Base-by-base conservation (phyloP, 345 rosid species). In the Arabis hirsuta region DNA sequence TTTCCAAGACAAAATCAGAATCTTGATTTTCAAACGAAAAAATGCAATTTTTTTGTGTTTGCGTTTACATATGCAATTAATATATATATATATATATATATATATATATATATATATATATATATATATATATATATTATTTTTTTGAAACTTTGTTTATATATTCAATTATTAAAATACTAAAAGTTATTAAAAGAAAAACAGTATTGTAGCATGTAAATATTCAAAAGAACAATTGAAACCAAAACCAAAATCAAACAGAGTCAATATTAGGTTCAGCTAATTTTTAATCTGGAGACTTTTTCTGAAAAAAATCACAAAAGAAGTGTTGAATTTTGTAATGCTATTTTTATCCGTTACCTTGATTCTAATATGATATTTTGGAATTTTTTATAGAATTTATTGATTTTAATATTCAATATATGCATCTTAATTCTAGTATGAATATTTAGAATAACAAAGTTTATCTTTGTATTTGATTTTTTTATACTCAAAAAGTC, bases 341-440 rank as follows among this genome's bases (percentile, higher is more conserved):
- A 38, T 55, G 39, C 44, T 46, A 22, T 43, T 13, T 62, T 55
- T 55, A 64, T 73, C 65, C 65, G 57, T 63, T 63, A 45, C 58
- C 12, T 12, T 32, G 20, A 62, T 53, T 72, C 29, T 26, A 8
- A 8, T 36, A 8, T 1, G 9, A 36, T 1, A 34, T 34, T 7
- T 34, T 34, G 9, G 4, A 29, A 5, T 0, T 32, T 32, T 32
- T 32, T 5, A 32, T 32, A 32, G 36, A 32, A 32, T 6, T 32
- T 32, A 32, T 5, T 32, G 36, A 32, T 32, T 27, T 6, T 32
- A 32, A 32, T 5, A 32, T 32, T 5, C 4, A 32, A 32, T 5
- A 32, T 32, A 5, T 32, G 36, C 36, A 32, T 32, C 36, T 32
- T 32, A 5, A 6, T 29, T 29, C 7, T 6, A 32, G 36, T 32